phyloP scores from a whole-genome alignment of 352 stramenopile genomes.

The Pythium phragmiticola region DNA sequence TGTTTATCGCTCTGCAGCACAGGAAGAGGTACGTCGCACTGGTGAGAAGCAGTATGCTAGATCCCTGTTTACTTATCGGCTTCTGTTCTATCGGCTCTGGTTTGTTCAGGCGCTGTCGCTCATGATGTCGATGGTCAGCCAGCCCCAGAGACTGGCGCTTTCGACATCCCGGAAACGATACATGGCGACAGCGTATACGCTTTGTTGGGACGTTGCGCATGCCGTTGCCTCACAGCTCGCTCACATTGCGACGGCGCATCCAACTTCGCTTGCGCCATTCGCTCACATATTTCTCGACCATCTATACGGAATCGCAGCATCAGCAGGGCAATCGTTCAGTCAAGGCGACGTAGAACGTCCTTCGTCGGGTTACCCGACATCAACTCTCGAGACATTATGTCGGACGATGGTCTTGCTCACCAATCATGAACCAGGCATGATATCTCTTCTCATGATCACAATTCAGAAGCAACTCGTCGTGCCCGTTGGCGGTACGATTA shows the following conservation, averaged over 20 bases:
- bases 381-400: constrained; percentile 68
- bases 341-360: neutral
- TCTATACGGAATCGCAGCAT: constrained; percentile 61
- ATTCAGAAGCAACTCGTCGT: constrained; percentile 82
- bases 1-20: constrained; percentile 17
- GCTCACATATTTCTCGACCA: constrained; percentile 80
- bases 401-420: constrained; percentile 66
- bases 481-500: constrained; percentile 19
- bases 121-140: constrained; percentile 65
- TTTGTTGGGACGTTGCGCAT: constrained; percentile 67
- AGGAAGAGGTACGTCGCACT: constrained; percentile 51
- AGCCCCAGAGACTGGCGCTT: constrained; percentile 55
- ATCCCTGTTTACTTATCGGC: neutral
- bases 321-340: constrained; percentile 15
- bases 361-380: constrained; percentile 41
- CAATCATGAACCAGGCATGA: constrained; percentile 61
- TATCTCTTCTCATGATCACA: constrained; percentile 81
- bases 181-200: neutral
- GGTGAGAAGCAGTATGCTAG: neutral
- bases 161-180: constrained; percentile 9
- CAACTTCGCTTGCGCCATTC: constrained; percentile 44
- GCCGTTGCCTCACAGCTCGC: constrained; percentile 48
- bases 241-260: constrained; percentile 39
- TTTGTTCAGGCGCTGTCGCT: constrained; percentile 54
- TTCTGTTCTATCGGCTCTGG: neutral